A percentile compares a stretch with the other conserved stretches of the same genome.
Evolutionary conservation across 2,329 filamentous ascomycete species (phyloP).

Genomic region (Ophiostoma sp.): DNA sequence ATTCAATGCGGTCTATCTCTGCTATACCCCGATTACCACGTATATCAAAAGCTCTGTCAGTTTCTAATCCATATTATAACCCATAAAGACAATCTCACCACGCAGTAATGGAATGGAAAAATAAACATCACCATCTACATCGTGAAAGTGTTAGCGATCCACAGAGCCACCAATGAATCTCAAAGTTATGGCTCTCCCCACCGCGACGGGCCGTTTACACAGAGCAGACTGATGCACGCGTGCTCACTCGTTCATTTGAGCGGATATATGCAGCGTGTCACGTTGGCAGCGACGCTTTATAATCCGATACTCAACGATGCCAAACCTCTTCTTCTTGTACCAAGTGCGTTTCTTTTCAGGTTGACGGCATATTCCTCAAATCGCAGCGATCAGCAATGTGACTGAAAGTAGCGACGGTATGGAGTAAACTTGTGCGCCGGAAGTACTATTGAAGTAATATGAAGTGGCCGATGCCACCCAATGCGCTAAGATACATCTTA

Average conservation of each 20-base stretch:
- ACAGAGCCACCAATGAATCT: not conserved
- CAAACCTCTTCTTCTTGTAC: too few relatives aligned
- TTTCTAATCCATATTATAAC: too few relatives aligned
- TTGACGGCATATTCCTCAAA: not conserved
- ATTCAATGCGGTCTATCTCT: not conserved
- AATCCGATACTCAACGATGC: too few relatives aligned
- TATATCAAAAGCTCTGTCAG: not conserved
- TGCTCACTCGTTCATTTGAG: not conserved
- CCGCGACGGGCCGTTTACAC: not conserved
- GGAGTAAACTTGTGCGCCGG: not conserved
- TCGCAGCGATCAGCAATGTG: not conserved
- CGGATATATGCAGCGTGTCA: not conserved
- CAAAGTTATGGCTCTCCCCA: not conserved
- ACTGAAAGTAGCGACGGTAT: not conserved
- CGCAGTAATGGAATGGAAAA: too few relatives aligned
- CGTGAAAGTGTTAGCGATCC: not conserved
- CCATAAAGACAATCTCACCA: too few relatives aligned
- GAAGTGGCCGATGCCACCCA: not conserved
- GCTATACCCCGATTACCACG: too few relatives aligned
- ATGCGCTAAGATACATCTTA: not conserved
- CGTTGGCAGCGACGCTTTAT: too few relatives aligned
- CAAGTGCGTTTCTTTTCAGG: too few relatives aligned
- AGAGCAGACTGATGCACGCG: not conserved
- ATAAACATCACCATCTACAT: not conserved
- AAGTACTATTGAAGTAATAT: not conserved